A percentile compares a stretch with the other conserved stretches of the same genome.
Evolutionary conservation across 169 alveolate species (phyloP).

Genomic region (Theileria luwenshuni): DNA sequence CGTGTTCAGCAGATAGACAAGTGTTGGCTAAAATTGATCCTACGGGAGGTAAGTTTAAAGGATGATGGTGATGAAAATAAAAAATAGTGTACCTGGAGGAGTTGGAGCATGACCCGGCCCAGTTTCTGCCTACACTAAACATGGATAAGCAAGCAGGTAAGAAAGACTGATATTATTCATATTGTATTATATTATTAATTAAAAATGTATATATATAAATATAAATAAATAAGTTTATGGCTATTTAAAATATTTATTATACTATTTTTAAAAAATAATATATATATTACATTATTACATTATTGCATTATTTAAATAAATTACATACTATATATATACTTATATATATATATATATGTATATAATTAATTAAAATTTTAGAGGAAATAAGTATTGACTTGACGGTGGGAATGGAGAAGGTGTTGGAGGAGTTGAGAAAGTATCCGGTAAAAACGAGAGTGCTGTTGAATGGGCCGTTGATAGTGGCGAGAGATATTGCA

Average conservation of each 20-base stretch:
- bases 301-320: too few relatives aligned
- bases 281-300: too few relatives aligned
- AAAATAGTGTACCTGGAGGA: slow-evolving; percentile 76
- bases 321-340: too few relatives aligned
- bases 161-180: too few relatives aligned
- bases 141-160: slow-evolving; percentile 15
- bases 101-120: slow-evolving; percentile 87
- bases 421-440: slow-evolving; percentile 63
- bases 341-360: neutral
- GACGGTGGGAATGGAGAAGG: slow-evolving; percentile 79
- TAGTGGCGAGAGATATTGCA: slow-evolving; percentile 90
- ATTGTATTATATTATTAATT: too few relatives aligned
- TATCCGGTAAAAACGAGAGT: slow-evolving; percentile 81
- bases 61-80: slow-evolving; percentile 11
- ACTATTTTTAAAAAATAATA: too few relatives aligned
- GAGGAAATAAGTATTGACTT: slow-evolving; percentile 73
- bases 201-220: too few relatives aligned
- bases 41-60: slow-evolving; percentile 63
- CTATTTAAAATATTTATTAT: too few relatives aligned
- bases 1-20: slow-evolving; percentile 90
- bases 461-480: slow-evolving; percentile 75
- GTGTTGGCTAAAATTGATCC: slow-evolving; percentile 72
- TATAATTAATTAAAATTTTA: neutral
- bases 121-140: slow-evolving; percentile 61
- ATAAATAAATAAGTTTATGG: too few relatives aligned